A percentile compares a stretch with the other conserved stretches of the same genome.
Conservation (phyloP, 2,329 filamentous ascomycete species). For the Helotiales sp. region DNA sequence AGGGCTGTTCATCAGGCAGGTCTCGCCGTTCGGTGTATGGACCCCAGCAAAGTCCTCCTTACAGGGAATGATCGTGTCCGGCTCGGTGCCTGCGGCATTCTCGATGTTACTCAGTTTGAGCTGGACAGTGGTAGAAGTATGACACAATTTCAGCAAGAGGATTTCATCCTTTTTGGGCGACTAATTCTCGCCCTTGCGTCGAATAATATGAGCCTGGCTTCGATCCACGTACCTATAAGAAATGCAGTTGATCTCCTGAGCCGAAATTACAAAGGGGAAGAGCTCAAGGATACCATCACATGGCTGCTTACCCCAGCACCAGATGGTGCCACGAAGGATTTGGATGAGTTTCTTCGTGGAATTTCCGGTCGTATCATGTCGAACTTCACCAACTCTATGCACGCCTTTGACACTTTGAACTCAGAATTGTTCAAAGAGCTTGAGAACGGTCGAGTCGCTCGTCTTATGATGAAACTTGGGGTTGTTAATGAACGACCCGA, state of each 20-base stretch:
- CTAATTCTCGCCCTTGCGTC: conserved; percentile 81
- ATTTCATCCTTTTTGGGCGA: conserved; percentile 80
- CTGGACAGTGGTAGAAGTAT: conserved; percentile 63
- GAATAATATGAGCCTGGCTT: conserved; percentile 52
- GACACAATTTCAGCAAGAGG: conserved; percentile 80
- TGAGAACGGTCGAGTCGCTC: conserved; percentile 84
- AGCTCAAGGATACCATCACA: conserved; percentile 74
- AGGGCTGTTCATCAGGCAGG: conserved; percentile 80
- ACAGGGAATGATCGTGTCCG: conserved; percentile 90
- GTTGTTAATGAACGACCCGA: conserved; percentile 89
- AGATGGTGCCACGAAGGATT: conserved; percentile 61
- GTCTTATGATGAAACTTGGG: conserved; percentile 79
- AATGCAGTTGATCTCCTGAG: conserved; percentile 75
- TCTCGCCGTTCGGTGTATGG: conserved; percentile 82
- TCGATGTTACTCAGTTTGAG: conserved; percentile 88
- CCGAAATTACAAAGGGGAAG: conserved; percentile 71
- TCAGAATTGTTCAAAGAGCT: conserved; percentile 76
- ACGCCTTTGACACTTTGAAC: conserved; percentile 72
- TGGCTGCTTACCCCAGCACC: conserved; percentile 76
- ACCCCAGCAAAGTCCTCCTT: conserved; percentile 83
- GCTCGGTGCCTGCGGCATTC: conserved; percentile 81
- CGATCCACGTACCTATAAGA: conserved; percentile 52
- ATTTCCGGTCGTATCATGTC: conserved; percentile 77
- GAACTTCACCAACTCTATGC: conserved; percentile 76
- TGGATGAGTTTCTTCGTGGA: conserved; percentile 75